Percentiles rank a stretch among this genome's conserved stretches.
phyloP scores from a whole-genome alignment of 1,139 yeast species.

The Hemisphaericaspora xylofermentans region DNA sequence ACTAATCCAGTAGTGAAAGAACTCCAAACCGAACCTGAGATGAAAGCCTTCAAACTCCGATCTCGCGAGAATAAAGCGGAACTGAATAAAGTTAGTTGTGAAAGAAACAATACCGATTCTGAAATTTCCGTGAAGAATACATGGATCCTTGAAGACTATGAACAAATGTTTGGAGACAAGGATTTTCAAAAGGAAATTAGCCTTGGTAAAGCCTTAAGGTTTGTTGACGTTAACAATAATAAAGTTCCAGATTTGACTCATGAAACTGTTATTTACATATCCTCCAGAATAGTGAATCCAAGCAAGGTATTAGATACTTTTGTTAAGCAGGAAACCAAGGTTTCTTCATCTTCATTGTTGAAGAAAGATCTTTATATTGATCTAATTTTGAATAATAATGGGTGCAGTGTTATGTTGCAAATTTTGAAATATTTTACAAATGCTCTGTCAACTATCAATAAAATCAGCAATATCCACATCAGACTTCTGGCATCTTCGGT shows the following conservation, averaged over 20 bases:
- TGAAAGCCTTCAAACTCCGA: conserved; percentile 11
- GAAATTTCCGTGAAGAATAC: conserved; percentile 6
- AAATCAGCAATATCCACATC: conserved; percentile 9
- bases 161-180: conserved; percentile 12
- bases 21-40: conserved; percentile 9
- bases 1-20: conserved; percentile 10
- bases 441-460: not conserved
- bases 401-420: conserved; percentile 14
- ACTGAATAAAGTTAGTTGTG: conserved; percentile 4
- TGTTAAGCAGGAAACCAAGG: conserved; percentile 5
- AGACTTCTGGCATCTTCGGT: conserved; percentile 14
- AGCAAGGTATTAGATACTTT: conserved; percentile 8
- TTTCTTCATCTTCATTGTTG: not conserved
- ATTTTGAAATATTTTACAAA: conserved; percentile 11
- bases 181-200: conserved; percentile 11
- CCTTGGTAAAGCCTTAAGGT: conserved; percentile 12
- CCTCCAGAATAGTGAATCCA: conserved; percentile 14
- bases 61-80: conserved; percentile 1
- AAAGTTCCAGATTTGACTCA: conserved; percentile 8
- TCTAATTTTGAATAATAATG: conserved; percentile 15
- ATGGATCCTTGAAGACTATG: conserved; percentile 14
- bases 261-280: conserved; percentile 11
- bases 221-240: conserved; percentile 5
- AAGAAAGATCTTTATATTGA: conserved; percentile 12
- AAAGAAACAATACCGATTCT: conserved; percentile 5